phyloP scores from a whole-genome alignment of 2,329 filamentous ascomycete genomes.

The Akanthomyces dipterigenus region DNA sequence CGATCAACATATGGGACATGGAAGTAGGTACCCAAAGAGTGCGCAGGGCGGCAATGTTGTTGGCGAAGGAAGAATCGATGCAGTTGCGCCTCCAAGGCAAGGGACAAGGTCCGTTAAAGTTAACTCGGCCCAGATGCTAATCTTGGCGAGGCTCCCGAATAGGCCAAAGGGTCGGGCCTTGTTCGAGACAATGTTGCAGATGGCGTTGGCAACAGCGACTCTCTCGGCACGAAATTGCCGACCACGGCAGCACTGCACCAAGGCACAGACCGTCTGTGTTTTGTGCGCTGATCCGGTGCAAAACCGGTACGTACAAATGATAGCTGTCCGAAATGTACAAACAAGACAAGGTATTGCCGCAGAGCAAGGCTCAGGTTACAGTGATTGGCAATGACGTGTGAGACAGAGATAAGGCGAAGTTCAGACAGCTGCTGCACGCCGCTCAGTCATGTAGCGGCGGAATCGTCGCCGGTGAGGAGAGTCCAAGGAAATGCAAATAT shows the following conservation, averaged over 20 bases:
- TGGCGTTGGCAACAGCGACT: slow-evolving; percentile 1
- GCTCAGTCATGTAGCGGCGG: background rate
- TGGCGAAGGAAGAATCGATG: background rate
- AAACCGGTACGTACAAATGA: background rate
- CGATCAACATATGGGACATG: slow-evolving; percentile 1
- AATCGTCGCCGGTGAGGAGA: background rate
- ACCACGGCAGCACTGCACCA: slow-evolving; percentile 1
- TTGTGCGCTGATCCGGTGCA: background rate
- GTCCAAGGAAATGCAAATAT: background rate
- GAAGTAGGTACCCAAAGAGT: background rate
- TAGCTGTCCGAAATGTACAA: background rate
- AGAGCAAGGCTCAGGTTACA: slow-evolving; percentile 3
- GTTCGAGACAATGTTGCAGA: slow-evolving; percentile 13
- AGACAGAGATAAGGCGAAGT: slow-evolving; percentile 11
- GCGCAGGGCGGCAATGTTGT: background rate
- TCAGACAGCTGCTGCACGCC: background rate
- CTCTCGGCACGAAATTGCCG: slow-evolving; percentile 12
- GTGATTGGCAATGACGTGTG: slow-evolving; percentile 1
- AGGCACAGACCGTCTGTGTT: slow-evolving; percentile 5
- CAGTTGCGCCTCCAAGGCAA: background rate
- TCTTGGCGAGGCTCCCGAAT: background rate
- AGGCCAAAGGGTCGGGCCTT: background rate
- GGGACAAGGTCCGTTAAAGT: slow-evolving; percentile 4
- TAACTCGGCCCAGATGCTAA: slow-evolving; percentile 3
- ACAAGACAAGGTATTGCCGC: background rate